Conservation (phyloP, 75 land plant species). For the Ceratopteris richardii region DNA sequence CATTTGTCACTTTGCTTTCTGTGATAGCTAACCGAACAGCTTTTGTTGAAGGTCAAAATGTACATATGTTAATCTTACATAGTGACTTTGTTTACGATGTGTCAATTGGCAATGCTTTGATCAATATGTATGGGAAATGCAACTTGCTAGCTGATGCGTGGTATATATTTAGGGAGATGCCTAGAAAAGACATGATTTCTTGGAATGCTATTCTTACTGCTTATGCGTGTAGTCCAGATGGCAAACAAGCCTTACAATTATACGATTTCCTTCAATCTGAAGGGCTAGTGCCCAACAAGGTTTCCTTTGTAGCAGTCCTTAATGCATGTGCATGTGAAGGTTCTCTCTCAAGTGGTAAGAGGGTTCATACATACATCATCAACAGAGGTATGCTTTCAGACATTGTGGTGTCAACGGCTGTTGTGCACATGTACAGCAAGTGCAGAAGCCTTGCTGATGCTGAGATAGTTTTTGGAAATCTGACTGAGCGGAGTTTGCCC, state of each 20-base stretch:
- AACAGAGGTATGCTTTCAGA: no score
- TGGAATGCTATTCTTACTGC: constrained; percentile 53
- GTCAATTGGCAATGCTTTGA: constrained; percentile 32
- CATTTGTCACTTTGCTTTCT: constrained; percentile 33
- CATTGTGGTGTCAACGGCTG: no score
- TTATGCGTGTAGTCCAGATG: constrained; percentile 26
- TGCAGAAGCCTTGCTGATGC: constrained; percentile 14
- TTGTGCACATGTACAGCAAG: constrained; percentile 12
- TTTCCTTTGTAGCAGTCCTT: neutral
- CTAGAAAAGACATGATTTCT: constrained; percentile 27
- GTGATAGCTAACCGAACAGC: constrained; percentile 19
- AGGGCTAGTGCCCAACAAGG: neutral
- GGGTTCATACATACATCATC: neutral
- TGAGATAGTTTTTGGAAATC: constrained; percentile 9
- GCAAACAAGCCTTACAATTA: neutral
- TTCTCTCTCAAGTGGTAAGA: neutral
- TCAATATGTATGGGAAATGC: constrained; percentile 49
- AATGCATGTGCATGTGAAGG: neutral
- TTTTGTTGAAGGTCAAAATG: constrained; percentile 24
- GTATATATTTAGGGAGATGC: constrained; percentile 22
- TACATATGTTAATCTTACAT: constrained; percentile 22
- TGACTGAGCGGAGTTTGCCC: neutral
- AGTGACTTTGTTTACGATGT: constrained; percentile 8
- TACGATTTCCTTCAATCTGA: neutral
- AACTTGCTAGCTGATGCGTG: constrained; percentile 28